Evolutionary conservation across 179 eudicot genomes (phyloP).

Genomic region (Spinacia oleracea): DNA sequence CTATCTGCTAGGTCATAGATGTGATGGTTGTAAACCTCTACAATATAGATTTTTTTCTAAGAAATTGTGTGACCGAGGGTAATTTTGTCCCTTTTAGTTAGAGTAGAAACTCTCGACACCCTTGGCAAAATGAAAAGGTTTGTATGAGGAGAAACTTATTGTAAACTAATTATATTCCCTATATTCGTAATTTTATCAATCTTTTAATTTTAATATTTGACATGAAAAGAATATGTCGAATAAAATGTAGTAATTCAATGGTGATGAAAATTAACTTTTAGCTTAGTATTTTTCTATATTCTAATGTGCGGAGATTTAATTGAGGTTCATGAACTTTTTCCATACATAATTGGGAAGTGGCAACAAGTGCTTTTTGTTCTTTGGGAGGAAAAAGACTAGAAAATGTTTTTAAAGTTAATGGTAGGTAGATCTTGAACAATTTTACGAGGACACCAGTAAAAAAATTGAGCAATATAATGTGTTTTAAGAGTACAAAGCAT

Average conservation of each 20-base stretch:
- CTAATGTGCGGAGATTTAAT: too few species aligned
- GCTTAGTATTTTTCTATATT: neutral
- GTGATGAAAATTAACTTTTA: too few species aligned
- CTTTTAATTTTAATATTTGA: neutral
- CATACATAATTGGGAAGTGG: neutral
- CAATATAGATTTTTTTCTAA: too few species aligned
- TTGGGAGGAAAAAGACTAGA: neutral
- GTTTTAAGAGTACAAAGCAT: too few species aligned
- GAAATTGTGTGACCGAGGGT: neutral
- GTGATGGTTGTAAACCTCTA: too few species aligned
- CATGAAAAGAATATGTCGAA: neutral
- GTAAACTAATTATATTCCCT: too few species aligned
- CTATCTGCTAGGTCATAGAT: too few species aligned
- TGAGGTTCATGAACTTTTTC: neutral
- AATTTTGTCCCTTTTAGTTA: neutral
- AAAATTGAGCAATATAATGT: too few species aligned
- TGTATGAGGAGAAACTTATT: neutral
- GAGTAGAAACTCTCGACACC: neutral
- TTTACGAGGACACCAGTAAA: too few species aligned
- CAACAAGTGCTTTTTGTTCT: neutral
- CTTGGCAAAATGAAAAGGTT: neutral
- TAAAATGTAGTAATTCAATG: neutral
- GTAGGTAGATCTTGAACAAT: too few species aligned
- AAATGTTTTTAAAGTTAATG: too few species aligned
- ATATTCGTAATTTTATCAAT: neutral